A percentile compares a stretch with the other conserved stretches of the same genome.
phyloP scores from a whole-genome alignment of 306 rosid genomes.

The Leucaena leucocephala region DNA sequence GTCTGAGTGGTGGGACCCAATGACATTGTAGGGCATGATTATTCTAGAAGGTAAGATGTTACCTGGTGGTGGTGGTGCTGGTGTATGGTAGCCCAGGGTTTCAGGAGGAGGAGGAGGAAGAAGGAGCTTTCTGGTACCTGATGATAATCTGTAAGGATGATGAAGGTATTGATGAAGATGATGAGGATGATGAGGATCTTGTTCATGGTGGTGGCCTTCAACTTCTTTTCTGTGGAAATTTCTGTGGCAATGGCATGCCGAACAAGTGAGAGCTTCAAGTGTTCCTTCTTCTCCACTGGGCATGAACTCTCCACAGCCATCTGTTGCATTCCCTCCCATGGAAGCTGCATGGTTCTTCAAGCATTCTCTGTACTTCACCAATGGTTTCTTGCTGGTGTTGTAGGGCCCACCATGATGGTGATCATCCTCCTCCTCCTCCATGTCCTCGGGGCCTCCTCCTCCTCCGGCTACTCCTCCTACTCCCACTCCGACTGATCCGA shows the following conservation, averaged over 20 bases:
- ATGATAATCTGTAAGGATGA: no score
- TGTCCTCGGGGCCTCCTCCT: not conserved
- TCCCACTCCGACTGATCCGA: no score
- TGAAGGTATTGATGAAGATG: no score
- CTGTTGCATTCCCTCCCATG: slow-evolving; percentile 91
- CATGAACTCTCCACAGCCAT: slow-evolving; percentile 97
- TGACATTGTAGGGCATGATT: no score
- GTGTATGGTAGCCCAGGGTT: not conserved
- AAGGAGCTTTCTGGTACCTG: not conserved
- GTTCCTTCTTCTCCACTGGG: slow-evolving; percentile 80
- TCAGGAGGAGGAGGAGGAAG: not conserved
- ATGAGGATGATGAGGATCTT: no score
- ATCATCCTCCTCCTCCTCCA: slow-evolving; percentile 7
- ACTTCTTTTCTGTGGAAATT: no score
- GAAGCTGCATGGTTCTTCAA: slow-evolving; percentile 90
- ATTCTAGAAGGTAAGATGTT: slow-evolving; percentile 15
- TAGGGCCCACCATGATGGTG: slow-evolving; percentile 20
- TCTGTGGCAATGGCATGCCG: slow-evolving; percentile 9
- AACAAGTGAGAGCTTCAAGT: slow-evolving; percentile 79
- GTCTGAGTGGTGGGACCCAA: no score
- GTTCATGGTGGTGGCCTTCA: no score
- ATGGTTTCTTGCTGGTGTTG: slow-evolving; percentile 29
- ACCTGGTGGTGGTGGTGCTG: not conserved
- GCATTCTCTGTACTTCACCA: slow-evolving; percentile 74
- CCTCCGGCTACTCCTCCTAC: slow-evolving; percentile 6